Evolutionary conservation across 805 yeast species (phyloP).

Genomic region (Yarrowia deformans): DNA sequence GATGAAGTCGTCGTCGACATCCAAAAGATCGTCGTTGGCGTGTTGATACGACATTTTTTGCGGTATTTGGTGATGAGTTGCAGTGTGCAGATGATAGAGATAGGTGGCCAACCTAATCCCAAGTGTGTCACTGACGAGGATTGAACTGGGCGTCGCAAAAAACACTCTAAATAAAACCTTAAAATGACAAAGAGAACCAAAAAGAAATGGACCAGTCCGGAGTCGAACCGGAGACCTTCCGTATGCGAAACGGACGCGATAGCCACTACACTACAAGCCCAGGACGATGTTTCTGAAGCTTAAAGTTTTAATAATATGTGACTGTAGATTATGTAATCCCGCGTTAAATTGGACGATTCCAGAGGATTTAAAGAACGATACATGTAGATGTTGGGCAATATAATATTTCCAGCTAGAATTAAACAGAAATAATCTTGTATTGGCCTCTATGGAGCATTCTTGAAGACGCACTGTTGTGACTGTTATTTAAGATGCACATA

Average conservation of each 20-base stretch:
- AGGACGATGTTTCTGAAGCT: background rate
- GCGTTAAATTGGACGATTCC: no score
- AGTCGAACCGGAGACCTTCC: slow-evolving; percentile 52
- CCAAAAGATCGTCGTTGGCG: slow-evolving; percentile 34
- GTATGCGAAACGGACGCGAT: slow-evolving; percentile 52
- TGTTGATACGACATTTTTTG: slow-evolving; percentile 36
- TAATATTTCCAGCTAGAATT: no score
- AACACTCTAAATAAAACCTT: background rate
- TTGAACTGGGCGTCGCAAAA: background rate
- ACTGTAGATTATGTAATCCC: background rate
- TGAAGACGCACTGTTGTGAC: no score
- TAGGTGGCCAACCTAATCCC: slow-evolving; percentile 18
- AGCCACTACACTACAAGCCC: slow-evolving; percentile 51
- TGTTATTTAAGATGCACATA: no score
- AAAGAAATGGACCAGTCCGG: slow-evolving; percentile 50
- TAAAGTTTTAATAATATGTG: background rate
- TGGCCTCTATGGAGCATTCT: no score
- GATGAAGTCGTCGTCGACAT: slow-evolving; percentile 38
- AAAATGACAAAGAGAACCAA: slow-evolving; percentile 15
- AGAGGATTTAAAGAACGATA: no score
- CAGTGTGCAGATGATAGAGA: slow-evolving; percentile 15
- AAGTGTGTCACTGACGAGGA: background rate
- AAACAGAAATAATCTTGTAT: no score
- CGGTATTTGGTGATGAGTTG: slow-evolving; percentile 11
- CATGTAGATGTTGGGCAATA: no score